These are phyloP conservation scores for Pseudocercospora pini-densiflorae DNA, from an alignment of 2,329 filamentous ascomycete genomes.

Conservation along the genomic window DNA sequence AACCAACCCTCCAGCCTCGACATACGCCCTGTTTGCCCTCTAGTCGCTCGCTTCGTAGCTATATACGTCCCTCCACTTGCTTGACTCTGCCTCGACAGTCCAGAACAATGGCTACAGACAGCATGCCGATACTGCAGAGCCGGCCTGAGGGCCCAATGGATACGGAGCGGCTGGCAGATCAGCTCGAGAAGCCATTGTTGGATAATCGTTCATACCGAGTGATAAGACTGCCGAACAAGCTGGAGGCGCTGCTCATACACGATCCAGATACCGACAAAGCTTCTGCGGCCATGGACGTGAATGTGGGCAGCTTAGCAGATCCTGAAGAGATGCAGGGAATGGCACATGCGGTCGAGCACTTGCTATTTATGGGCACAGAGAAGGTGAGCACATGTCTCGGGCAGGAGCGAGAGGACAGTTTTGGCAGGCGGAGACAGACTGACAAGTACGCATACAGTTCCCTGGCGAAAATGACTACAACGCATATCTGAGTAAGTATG, in stretches of 20 bases:
- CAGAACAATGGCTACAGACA: constrained; percentile 19
- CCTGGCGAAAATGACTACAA: constrained; percentile 95
- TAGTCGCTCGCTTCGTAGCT: not conserved
- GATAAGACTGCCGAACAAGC: constrained; percentile 79
- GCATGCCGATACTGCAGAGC: constrained; percentile 18
- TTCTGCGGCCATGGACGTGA: constrained; percentile 91
- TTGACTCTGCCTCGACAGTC: constrained; percentile 7
- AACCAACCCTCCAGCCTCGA: not conserved
- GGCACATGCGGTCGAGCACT: constrained; percentile 94
- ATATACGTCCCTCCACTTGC: not conserved
- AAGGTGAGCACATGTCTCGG: constrained; percentile 61
- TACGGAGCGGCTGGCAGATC: constrained; percentile 59
- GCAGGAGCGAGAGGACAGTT: not conserved
- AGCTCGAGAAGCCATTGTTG: constrained; percentile 78
- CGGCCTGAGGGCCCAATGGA: constrained; percentile 27
- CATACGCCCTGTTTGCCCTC: not conserved
- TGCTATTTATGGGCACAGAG: constrained; percentile 98
- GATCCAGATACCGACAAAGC: constrained; percentile 96
- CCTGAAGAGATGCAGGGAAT: constrained; percentile 88
- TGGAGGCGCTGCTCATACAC: constrained; percentile 91
- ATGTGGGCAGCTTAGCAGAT: constrained; percentile 95
- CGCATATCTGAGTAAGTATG: constrained; percentile 87
- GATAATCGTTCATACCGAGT: constrained; percentile 90
- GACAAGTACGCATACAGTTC: constrained; percentile 59
- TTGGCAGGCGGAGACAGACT: constrained; percentile 13